phyloP scores from a whole-genome alignment of 805 yeast genomes.

The Isabelozyma heimii region DNA sequence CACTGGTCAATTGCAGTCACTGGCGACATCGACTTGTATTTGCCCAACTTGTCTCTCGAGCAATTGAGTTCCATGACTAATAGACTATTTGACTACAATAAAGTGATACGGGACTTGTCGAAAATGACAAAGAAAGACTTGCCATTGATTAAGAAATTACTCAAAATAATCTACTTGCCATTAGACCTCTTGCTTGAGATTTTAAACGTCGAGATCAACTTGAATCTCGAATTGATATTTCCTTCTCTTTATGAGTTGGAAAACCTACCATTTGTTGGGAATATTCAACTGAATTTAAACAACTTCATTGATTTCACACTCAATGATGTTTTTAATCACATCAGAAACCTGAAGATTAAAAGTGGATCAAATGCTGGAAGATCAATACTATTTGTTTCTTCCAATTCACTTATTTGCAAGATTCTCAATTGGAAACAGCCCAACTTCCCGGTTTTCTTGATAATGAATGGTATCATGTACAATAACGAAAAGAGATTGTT shows the following conservation, averaged over 20 bases:
- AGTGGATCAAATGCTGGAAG: constrained; percentile 36
- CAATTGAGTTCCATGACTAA: constrained; percentile 42
- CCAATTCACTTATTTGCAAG: constrained; percentile 87
- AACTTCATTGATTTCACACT: constrained; percentile 73
- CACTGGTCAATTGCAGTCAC: constrained; percentile 52
- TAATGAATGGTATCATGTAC: constrained; percentile 63
- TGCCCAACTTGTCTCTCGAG: constrained; percentile 55
- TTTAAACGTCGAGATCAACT: constrained; percentile 58
- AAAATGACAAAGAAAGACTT: constrained; percentile 36
- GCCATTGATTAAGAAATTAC: constrained; percentile 38
- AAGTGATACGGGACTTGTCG: constrained; percentile 36
- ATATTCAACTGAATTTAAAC: constrained; percentile 56
- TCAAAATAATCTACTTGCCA: constrained; percentile 53
- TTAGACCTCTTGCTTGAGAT: constrained; percentile 55
- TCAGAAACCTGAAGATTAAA: constrained; percentile 41
- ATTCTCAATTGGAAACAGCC: constrained; percentile 98
- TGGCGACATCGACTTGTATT: constrained; percentile 53
- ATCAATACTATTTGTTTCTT: constrained; percentile 79
- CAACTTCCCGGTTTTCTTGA: constrained; percentile 89
- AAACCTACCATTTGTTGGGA: constrained; percentile 37
- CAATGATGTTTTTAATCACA: constrained; percentile 73
- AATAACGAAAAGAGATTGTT: constrained; percentile 21
- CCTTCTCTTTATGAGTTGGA: constrained; percentile 56
- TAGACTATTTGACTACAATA: constrained; percentile 38
- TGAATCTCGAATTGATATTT: constrained; percentile 72